Base-by-base conservation (phyloP, 1,284 basidiomycete species). In the Dichomitus squalens region DNA sequence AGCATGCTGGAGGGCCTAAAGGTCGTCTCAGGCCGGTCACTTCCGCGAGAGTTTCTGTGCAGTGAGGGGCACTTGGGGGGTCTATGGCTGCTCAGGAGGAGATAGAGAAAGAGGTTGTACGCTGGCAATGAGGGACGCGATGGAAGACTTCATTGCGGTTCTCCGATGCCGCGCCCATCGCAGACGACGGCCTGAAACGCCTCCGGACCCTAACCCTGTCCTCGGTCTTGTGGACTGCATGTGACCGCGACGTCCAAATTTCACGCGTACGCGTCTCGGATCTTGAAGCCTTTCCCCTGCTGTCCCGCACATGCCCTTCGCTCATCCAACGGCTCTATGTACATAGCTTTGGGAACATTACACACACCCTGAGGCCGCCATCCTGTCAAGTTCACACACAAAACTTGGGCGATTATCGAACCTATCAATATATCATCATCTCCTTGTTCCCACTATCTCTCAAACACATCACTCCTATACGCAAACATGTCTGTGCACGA, bases 161-260 rank as follows among this genome's bases (percentile, higher is more conserved):
- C 25, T 18, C 41, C 41, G 41, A 7, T 23, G n/a, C 46, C 38
- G 56, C 31, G n/a, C 40, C 21, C 44, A 53, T 47, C 52, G 48
- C 52, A 38, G 49, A 50, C 47, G 27, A 53, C 11, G 20, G 20
- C 34, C 33, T 36, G 29, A 54, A 49, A 53, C 43, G 23, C 35
- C 31, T 49, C 36, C 49, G 21, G 34, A 55, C 55, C 55, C 46
- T 54, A 53, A 57, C 61, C 61, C 38, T 51, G 55, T 23, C 20
- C 38, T 21, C 9, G 27, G 14, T 18, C 20, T 20, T 25, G n/a
- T 29, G 49, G 7, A 12, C 36, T 11, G 18, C 61, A 63, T 59
- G 61, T 63, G 61, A 63, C 51, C 61, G 58, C 43, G 61, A 38
- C 34, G 33, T 29, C 12, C 35, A 8, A 11, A 21, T 39, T 39